Percentiles rank a stretch among this genome's conserved stretches.
Conservation (phyloP, 331 rosid species). For the Quercus tomentella region DNA sequence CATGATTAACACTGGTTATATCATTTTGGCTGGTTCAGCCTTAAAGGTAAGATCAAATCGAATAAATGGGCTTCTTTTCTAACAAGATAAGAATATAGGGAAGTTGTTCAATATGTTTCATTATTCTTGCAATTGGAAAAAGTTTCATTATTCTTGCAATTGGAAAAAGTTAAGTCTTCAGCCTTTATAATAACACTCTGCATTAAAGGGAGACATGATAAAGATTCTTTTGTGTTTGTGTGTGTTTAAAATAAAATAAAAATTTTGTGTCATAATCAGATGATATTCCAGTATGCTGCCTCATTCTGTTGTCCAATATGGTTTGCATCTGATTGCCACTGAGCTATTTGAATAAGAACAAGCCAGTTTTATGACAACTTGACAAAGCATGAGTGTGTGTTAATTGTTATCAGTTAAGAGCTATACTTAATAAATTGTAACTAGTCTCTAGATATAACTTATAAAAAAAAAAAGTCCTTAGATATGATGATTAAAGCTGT, state of each 20-base stretch:
- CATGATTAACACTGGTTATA: constrained; percentile 84
- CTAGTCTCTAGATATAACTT: neutral
- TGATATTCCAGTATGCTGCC: neutral
- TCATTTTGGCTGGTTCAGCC: constrained; percentile 92
- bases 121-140: neutral
- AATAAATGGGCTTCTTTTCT: neutral
- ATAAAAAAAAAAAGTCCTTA: neutral
- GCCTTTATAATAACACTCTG: neutral
- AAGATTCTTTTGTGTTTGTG: neutral
- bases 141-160: too few species aligned
- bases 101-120: neutral
- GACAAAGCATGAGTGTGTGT: neutral
- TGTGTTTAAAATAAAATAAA: too few species aligned
- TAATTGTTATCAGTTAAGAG: neutral
- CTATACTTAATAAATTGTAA: neutral
- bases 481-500: neutral
- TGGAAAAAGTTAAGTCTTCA: neutral
- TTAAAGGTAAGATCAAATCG: constrained; percentile 56
- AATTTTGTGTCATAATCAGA: neutral
- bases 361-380: neutral
- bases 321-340: neutral
- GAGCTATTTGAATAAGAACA: neutral
- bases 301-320: neutral
- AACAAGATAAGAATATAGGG: neutral
- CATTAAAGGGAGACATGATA: neutral